Percentiles rank a stretch among this genome's conserved stretches.
These are phyloP conservation scores for Cutaneotrichosporon mucoides DNA, from an alignment of 1,284 basidiomycete genomes.

Conservation along the genomic window DNA sequence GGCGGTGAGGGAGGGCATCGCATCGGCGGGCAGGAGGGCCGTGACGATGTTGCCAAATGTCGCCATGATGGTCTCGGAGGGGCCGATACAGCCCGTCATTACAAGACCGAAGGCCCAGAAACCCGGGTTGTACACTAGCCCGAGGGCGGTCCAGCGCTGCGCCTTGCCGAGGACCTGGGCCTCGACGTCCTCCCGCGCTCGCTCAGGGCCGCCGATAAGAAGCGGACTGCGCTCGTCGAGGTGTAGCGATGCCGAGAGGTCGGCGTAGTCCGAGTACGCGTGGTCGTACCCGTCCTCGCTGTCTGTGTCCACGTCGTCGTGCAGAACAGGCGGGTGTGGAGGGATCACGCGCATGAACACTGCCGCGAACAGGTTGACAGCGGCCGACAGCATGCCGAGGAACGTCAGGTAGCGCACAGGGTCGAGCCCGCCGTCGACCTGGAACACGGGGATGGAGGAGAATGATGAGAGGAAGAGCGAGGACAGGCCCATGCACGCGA, in stretches of 20 bases:
- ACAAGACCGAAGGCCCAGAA: conserved; percentile 48
- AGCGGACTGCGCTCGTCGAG: conserved; percentile 45
- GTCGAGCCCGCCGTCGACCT: conserved; percentile 33
- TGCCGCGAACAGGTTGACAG: conserved; percentile 42
- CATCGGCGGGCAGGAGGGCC: conserved; percentile 36
- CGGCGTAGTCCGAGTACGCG: conserved; percentile 5
- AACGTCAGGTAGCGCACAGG: conserved; percentile 40
- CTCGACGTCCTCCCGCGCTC: conserved; percentile 42
- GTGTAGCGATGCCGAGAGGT: conserved; percentile 26
- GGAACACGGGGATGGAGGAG: conserved; percentile 34
- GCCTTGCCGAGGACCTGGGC: conserved; percentile 33
- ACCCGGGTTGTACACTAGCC: conserved; percentile 38
- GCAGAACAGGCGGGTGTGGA: conserved; percentile 2
- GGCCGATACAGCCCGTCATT: conserved; percentile 44
- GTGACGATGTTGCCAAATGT: conserved; percentile 48
- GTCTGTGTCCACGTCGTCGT: conserved; percentile 9
- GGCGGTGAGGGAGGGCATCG: neutral
- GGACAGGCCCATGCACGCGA: conserved; percentile 45
- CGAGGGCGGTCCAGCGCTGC: conserved; percentile 34
- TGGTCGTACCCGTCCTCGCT: conserved; percentile 8
- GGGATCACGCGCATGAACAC: conserved; percentile 45
- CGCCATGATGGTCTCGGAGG: conserved; percentile 47
- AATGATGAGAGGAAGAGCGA: conserved; percentile 45
- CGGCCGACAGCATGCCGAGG: conserved; percentile 38
- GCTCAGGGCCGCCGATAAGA: conserved; percentile 47